Base-by-base conservation (phyloP, 1,284 basidiomycete genomes). In the Peniophora sp. region DNA sequence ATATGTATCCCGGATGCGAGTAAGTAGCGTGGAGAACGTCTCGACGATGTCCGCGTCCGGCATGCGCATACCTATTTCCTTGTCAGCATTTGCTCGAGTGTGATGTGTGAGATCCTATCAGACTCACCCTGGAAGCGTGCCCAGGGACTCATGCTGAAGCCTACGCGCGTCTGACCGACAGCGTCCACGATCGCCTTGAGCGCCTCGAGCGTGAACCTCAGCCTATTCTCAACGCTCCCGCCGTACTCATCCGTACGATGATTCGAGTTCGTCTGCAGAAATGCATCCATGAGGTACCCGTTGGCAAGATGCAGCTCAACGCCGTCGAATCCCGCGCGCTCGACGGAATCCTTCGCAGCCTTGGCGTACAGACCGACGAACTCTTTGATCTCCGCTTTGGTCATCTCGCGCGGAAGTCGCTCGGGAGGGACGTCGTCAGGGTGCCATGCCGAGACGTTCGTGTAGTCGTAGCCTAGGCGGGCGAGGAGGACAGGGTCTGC, bases 271-370 rank as follows among this genome's bases (percentile, higher is more conserved):
- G 54, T 50, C 38, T 57, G 55, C 22, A 56, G 32, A 51, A 58
- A 62, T 47, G 59, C 55, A 45, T 60, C 58, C n/a, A 59, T 23
- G 22, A 61, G 49, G 47, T 60, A 58, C 12, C 60, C 60, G 44
- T 56, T 66, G 8, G 64, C 65, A 14, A 56, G 59, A 50, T 71
- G 70, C 1, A 72, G 54, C 52, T 72, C 70, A 8, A 71, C 65
- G 2, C 74, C 75, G 53, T 77, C 74, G 52, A 76, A 77, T 3
- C 73, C 77, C 2, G 74, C 72, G 12, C 60, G 48, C 19, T 41
- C n/a, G 22, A 75, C 61, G 1, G 70, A 72, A 48, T 73, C 74
- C 38, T 53, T 53, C 2, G 75, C 73, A 0, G 73, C 73, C 10
- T 58, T 57, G 1, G 58, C 64, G 54, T 63, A 75, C n/a, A 62